Evolutionary conservation across 2,329 filamentous ascomycete genomes (phyloP).

Genomic region (Aspergillus nomiae): DNA sequence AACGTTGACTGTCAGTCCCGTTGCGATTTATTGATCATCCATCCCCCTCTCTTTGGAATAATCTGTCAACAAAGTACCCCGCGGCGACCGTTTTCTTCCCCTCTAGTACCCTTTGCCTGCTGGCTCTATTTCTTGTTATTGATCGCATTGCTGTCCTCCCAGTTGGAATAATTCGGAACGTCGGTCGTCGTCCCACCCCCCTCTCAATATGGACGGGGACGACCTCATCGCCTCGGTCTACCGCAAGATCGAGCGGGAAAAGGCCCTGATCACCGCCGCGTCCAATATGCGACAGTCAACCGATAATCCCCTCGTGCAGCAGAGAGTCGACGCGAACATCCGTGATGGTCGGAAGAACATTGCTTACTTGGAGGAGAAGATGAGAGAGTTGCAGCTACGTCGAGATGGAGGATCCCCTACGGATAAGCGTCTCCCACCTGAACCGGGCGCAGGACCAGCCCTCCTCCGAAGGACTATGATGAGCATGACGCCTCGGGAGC

Average conservation of each 20-base stretch:
- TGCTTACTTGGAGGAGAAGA: constrained; percentile 90
- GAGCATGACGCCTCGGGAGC: constrained; percentile 62
- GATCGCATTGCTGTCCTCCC: constrained; percentile 19
- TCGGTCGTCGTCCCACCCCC: constrained; percentile 15
- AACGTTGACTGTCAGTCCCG: constrained; percentile 7
- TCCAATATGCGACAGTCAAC: constrained; percentile 95
- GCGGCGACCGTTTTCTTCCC: constrained; percentile 19
- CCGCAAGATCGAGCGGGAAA: constrained; percentile 97
- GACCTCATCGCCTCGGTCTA: constrained; percentile 76
- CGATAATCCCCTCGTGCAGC: constrained; percentile 87
- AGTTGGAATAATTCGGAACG: constrained; percentile 3
- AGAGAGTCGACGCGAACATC: constrained; percentile 89
- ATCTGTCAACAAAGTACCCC: constrained; percentile 29
- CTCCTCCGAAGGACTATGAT: constrained; percentile 75
- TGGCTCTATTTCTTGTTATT: constrained; percentile 1
- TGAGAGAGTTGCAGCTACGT: constrained; percentile 84
- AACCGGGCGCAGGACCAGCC: constrained; percentile 51
- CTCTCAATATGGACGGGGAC: constrained; percentile 59
- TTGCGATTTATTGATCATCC: constrained; percentile 14
- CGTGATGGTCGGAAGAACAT: constrained; percentile 91
- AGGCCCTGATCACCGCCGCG: constrained; percentile 89
- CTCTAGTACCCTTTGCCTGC: constrained; percentile 9
- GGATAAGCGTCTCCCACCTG: constrained; percentile 51
- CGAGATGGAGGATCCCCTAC: constrained; percentile 52
- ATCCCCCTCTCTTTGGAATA: constrained; percentile 4